Base-by-base conservation (phyloP, 1,139 yeast species). In the Oligophagozyma castellii region DNA sequence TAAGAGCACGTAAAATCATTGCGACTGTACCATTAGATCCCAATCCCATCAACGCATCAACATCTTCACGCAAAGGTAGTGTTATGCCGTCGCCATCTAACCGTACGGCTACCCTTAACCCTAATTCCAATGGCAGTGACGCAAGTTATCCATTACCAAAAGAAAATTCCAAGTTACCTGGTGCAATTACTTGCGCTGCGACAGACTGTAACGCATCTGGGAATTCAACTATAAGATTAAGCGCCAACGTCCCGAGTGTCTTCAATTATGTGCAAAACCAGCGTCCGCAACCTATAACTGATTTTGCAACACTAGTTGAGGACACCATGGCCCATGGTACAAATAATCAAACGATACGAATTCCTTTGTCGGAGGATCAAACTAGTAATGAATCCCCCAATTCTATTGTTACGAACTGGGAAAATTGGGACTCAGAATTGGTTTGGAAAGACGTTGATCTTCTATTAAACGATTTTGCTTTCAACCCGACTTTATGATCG, bases 381-480 rank as follows among this genome's bases (percentile, higher is more conserved):
- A 12, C 14, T 24, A 30, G 24, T 18, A 39, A 36, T 10, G 40
- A 40, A 4, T 47, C 53, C 6, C 49, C 51, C 33, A 51, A 22
- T 27, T 47, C 36, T 36, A 44, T 37, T 29, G 56, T 26, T 40
- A 62, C 57, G 19, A 35, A 51, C 26, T 55, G 56, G 38, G 65
- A 59, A 30, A 58, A 56, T 27, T 66, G 76, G 67, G 73, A 71
- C 28, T 71, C 75, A 21, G 94, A 78, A 34, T 55, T 75, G 43
- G 67, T 83, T 10, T 83, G 93, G 86, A 78, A 77, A 47, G 94
- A 86, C 47, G 93, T 86, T 15, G 94, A 83, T 40, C 65, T 80
- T 30, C 80, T 86, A 35, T 83, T 86, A 95, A 80, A 80, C 43
- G 95, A 84, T 48, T 84, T 84, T 57, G 96, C 95, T 7, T 84